These are phyloP conservation scores for Paramyrothecium roridum DNA, from an alignment of 2,329 filamentous ascomycete genomes.

Conservation along the genomic window DNA sequence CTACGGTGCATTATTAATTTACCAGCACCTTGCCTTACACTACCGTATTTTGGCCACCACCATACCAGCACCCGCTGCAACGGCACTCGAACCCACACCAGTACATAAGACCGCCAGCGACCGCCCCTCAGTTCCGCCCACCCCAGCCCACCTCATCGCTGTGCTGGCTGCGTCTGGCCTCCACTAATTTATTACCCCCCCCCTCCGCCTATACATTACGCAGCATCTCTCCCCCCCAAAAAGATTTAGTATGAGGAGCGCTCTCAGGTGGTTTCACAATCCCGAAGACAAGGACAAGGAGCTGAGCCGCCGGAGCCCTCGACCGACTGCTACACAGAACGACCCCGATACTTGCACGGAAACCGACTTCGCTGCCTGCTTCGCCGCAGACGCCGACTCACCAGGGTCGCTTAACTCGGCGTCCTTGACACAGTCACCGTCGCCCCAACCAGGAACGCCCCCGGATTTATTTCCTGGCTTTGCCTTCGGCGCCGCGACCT, in stretches of 20 bases:
- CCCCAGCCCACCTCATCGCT: background rate
- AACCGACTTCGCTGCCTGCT: conserved; percentile 18
- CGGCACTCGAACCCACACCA: background rate
- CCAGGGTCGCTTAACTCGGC: conserved; percentile 29
- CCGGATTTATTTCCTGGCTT: conserved; percentile 19
- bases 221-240: background rate
- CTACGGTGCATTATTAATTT: background rate
- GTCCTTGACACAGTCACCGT: conserved; percentile 31
- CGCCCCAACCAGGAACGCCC: conserved; percentile 30
- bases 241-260: conserved; percentile 13
- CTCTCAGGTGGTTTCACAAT: conserved; percentile 24
- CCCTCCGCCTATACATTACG: background rate
- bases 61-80: background rate
- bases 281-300: conserved; percentile 14
- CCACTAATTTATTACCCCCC: background rate
- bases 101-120: conserved; percentile 1
- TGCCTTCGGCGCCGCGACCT: conserved; percentile 14
- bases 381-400: conserved; percentile 25
- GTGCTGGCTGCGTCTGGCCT: background rate
- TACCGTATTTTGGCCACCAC: background rate
- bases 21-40: background rate
- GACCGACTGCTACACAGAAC: conserved; percentile 12
- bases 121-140: background rate
- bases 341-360: conserved; percentile 15
- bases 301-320: conserved; percentile 15